These are phyloP conservation scores for Chytriomyces hyalinus DNA, from an alignment of 192 early-diverging fungal genomes.

Conservation along the genomic window DNA sequence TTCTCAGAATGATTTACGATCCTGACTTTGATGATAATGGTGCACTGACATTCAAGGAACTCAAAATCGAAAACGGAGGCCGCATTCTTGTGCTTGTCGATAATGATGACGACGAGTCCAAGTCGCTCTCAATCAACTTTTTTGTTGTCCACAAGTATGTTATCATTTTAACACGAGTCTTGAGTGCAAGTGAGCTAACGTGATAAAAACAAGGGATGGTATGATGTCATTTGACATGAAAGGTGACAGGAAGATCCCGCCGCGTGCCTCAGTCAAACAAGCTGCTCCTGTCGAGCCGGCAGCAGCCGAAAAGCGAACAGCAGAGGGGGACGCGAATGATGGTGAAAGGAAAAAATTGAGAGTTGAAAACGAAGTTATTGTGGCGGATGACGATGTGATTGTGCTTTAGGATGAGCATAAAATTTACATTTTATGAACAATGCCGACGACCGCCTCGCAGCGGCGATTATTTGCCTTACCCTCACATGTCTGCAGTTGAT, in stretches of 20 bases:
- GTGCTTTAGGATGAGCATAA: conserved; percentile 6
- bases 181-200: neutral
- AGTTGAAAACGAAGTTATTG: neutral
- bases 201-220: neutral
- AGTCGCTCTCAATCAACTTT: conserved; percentile 22
- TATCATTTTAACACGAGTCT: neutral
- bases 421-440: too few relatives aligned
- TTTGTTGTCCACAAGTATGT: conserved; percentile 30
- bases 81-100: conserved; percentile 68
- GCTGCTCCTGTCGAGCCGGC: neutral
- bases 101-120: conserved; percentile 49
- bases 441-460: too few relatives aligned
- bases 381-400: conserved; percentile 32
- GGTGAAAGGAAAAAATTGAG: conserved; percentile 26
- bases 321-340: conserved; percentile 3
- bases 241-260: conserved; percentile 29
- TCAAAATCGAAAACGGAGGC: conserved; percentile 66
- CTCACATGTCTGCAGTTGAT: too few relatives aligned
- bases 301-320: neutral
- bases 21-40: conserved; percentile 87
- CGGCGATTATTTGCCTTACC: too few relatives aligned
- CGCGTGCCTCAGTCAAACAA: neutral
- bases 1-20: conserved; percentile 79
- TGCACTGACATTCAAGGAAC: conserved; percentile 56
- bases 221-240: neutral